Base-by-base conservation (phyloP, 169 alveolate genomes). In the Plasmodium chabaudi region DNA sequence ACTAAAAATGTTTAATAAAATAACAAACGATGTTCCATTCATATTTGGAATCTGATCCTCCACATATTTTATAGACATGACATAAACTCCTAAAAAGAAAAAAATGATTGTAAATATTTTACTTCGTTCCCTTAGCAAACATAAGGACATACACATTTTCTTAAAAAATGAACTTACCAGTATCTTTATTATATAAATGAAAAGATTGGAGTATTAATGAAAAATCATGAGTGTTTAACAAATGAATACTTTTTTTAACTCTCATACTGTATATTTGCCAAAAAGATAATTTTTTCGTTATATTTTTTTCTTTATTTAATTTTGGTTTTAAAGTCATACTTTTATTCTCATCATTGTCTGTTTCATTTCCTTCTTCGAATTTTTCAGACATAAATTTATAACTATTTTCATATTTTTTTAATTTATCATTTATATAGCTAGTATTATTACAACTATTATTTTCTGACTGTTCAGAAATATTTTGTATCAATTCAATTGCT, bases 221-320 rank as follows among this genome's bases (percentile, higher is more conserved):
- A 21, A 77, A 77, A 63, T 77, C 88, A 19, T 7, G 42, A 12
- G 42, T 34, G 39, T 69, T 23, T 27, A 77, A 23, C 56, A 77
- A 55, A 68, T 77, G 88, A 13, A 77, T 44, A 34, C 67, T 77
- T 51, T 64, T 77, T 63, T 77, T 77, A 63, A 77, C 88, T 46
- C 88, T 51, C 42, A 77, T 63, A 19, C 88, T 77, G 59, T 77
- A 77, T 23, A 77, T 77, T 69, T 77, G 88, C 88, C 88, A 77
- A 53, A 77, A 77, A 27, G 88, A 77, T 44, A 77, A 63, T 13
- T 63, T 77, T 57, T 77, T 77, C 13, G 60, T 55, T 34, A 73
- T 44, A 5, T 59, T 2, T 10, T 39, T n/a, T 17, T 17, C 13
- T 25, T 27, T 61, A 44, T 60, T 67, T 53, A 42, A 23, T 23